These are phyloP conservation scores for Kentomonas sorsogonicus DNA, from an alignment of 208 protist species.

Conservation along the genomic window DNA sequence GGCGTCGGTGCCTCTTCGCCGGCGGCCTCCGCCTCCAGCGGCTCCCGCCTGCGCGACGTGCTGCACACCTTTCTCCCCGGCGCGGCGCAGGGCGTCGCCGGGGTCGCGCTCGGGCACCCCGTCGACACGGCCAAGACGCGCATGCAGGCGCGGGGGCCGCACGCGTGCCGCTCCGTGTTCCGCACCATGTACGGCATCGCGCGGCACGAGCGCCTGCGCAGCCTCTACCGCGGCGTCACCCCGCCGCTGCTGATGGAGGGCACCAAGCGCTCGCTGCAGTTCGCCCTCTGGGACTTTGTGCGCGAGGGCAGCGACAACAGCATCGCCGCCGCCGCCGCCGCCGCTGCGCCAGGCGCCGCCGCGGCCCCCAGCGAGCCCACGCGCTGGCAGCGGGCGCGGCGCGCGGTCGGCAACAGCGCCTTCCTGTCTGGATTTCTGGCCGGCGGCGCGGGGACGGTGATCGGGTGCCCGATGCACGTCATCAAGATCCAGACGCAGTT, in stretches of 20 bases:
- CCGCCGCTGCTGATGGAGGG: conserved; percentile 80
- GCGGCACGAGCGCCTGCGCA: conserved; percentile 49
- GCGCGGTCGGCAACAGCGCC: conserved; percentile 32
- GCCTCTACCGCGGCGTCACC: conserved; percentile 70
- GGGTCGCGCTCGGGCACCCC: conserved; percentile 71
- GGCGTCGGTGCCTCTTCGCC: background rate
- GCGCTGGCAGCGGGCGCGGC: conserved; percentile 4
- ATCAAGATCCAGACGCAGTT: conserved; percentile 87
- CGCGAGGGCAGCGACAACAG: conserved; percentile 3
- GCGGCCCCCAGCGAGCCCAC: background rate
- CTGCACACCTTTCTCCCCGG: conserved; percentile 57
- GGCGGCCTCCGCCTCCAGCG: background rate
- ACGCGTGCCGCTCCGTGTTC: conserved; percentile 28
- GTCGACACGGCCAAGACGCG: conserved; percentile 87
- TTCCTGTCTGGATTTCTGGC: conserved; percentile 67
- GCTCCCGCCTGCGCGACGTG: conserved; percentile 14
- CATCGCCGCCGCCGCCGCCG: background rate
- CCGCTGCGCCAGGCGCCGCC: background rate
- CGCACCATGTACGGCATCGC: conserved; percentile 59
- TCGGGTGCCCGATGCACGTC: conserved; percentile 86
- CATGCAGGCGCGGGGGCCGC: conserved; percentile 70
- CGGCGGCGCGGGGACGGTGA: conserved; percentile 74
- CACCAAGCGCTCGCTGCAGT: conserved; percentile 81
- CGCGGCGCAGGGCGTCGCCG: conserved; percentile 66
- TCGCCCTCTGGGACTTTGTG: conserved; percentile 75